Evolutionary conservation across 1,284 basidiomycete genomes (phyloP), one percentile per base, ranked within the genome.

Genomic region (Laetiporus sulphureus): DNA sequence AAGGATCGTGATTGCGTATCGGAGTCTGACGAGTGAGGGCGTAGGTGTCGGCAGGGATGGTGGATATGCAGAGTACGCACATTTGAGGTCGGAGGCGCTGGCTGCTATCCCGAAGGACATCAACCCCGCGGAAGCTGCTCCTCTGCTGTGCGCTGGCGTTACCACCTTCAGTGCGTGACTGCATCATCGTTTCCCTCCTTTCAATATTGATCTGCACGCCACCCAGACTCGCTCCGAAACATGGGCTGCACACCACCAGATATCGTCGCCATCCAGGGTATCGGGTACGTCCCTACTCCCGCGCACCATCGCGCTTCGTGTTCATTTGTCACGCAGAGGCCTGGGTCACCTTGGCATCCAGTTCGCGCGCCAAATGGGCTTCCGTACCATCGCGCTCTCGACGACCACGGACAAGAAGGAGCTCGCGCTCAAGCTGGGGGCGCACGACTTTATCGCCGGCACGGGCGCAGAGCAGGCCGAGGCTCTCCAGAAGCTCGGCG

Each of bases 81-180:
- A 58, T 4, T 53, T 63, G n/a, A 45, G 60, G 5, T 49, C 59
- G 13, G 62, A 68, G 24, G 63, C 65, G 0, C 45, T 66, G 23
- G 55, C 48, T 15, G 42, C 34, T 32, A 51, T 64, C 31, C 67
- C 62, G 8, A 49, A 43, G 21, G 60, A 55, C 25, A 52, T 62
- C 12, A 24, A 37, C 21, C 60, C 63, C 2, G 62, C 58, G n/a
- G 56, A 67, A 43, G 56, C 60, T 16, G 67, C 64, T 5, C 67
- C 68, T 12, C 50, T 69, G 3, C 52, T 68, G 42, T 71, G 64
- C 44, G 63, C 66, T 7, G 67, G 67, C 27, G 44, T 53, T 5
- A 57, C 57, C 3, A 45, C 45, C 4, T 59, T 55, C 51, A 65
- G 54, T 37, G 19, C 36, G 36, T 37, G 16, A 16, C n/a, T n/a